Conservation (phyloP, 805 yeast genomes). For the Cyberlindnera maritima region DNA sequence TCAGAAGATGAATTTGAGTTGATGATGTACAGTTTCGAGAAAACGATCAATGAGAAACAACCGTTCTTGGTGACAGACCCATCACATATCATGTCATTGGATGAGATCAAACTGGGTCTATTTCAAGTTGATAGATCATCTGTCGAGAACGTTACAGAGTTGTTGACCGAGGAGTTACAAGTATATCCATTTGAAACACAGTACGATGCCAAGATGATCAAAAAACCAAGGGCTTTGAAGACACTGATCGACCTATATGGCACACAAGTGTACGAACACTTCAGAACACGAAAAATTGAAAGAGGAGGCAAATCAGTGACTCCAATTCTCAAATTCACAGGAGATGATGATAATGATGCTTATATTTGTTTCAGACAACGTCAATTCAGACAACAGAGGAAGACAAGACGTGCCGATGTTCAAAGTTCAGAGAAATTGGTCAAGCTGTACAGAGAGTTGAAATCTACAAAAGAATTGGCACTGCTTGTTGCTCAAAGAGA, state of each 20-base stretch:
- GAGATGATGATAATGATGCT: constrained; percentile 91
- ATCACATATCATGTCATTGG: constrained; percentile 62
- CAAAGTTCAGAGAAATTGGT: constrained; percentile 84
- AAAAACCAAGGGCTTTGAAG: constrained; percentile 42
- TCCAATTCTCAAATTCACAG: constrained; percentile 75
- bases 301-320: constrained; percentile 67
- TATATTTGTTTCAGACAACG: constrained; percentile 94
- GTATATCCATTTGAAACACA: constrained; percentile 56
- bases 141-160: constrained; percentile 55
- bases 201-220: constrained; percentile 42
- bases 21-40: constrained; percentile 71
- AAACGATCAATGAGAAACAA: constrained; percentile 72
- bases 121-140: constrained; percentile 43
- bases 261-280: constrained; percentile 67
- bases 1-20: constrained; percentile 88
- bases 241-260: constrained; percentile 61
- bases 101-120: constrained; percentile 60
- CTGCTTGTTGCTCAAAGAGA: constrained; percentile 75
- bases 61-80: constrained; percentile 90
- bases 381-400: constrained; percentile 92
- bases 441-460: constrained; percentile 69
- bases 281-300: constrained; percentile 71
- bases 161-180: constrained; percentile 53
- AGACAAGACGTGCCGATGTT: constrained; percentile 91
- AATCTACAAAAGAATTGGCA: constrained; percentile 67